Base-by-base conservation (phyloP, 805 yeast species). In the Myxozyma neglecta region DNA sequence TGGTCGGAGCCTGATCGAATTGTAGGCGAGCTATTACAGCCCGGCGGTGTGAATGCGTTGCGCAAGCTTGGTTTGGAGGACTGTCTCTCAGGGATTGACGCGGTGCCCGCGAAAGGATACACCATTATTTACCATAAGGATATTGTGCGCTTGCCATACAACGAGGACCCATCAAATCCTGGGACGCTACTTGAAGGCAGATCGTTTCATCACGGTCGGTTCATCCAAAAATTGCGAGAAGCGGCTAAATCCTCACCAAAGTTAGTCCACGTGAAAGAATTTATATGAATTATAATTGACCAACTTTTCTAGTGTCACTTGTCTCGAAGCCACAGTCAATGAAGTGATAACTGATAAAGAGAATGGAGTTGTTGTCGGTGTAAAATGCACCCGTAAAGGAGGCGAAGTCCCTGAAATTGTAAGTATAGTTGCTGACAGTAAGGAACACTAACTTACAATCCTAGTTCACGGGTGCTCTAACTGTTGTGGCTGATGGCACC, bases 1-100 rank as follows among this genome's bases (percentile, higher is more conserved):
- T 89, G 97, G 90, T 74, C 83, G 20, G 88, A 85, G 73, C 99
- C 99, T 1, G 97, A 94, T 74, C 81, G 99, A 68, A 94, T 94
- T 60, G 98, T 94, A 37, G 99, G 99, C 45, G 99, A 94, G 74
- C 81, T 94, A 70, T 81, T 94, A 82, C 99, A 94, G 75, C 99
- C 99, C 3, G 92, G 90, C 40, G 99, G 99, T n/a, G 77, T 94
- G 35, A 85, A 87, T 72, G 93, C 97, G 1, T 78, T 94, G 59
- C 80, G 81, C 67, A 86, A 90, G 68, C 77, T 94, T 37, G 98
- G 97, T 5, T 85, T 94, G 90, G 82, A 82, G 18, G 83, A 84
- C 65, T 86, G 92, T 1, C 72, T 90, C 36, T 87, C 88, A 66
- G 81, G 81, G 54, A 90, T 90, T 54, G 92, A 85, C 46, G 97